Conservation (phyloP, 805 yeast genomes). For the Candida chauliodis region DNA sequence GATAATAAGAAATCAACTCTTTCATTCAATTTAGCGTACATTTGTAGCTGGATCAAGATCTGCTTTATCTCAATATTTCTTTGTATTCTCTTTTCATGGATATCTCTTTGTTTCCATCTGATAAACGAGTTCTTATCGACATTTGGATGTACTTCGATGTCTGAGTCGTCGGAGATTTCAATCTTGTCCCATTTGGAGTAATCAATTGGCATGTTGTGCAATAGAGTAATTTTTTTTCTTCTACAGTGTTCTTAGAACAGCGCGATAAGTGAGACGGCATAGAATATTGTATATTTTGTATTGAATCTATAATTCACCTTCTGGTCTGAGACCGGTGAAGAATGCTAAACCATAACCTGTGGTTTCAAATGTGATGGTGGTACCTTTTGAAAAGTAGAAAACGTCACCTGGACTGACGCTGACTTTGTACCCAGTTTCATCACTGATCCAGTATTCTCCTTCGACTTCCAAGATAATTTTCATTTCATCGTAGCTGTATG, state of each 20-base stretch:
- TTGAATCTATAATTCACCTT: conserved; percentile 4
- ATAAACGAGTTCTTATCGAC: conserved; percentile 92
- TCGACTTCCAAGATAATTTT: conserved; percentile 65
- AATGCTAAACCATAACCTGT: conserved; percentile 64
- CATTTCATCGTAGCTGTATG: conserved; percentile 63
- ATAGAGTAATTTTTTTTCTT: too few species aligned
- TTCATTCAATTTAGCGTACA: conserved; percentile 71
- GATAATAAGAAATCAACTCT: conserved; percentile 65
- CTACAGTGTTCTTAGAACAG: neutral
- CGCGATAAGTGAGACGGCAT: neutral
- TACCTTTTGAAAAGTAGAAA: conserved; percentile 64
- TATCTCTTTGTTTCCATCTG: conserved; percentile 95
- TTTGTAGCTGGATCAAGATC: conserved; percentile 70
- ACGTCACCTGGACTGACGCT: conserved; percentile 63
- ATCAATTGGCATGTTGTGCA: conserved; percentile 84
- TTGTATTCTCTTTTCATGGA: conserved; percentile 86
- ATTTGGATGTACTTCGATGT: conserved; percentile 95
- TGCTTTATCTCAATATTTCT: conserved; percentile 75
- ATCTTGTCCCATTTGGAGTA: conserved; percentile 98
- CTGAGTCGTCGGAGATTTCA: conserved; percentile 95
- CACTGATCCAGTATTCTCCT: conserved; percentile 60
- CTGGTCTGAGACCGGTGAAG: conserved; percentile 58
- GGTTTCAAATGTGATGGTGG: conserved; percentile 57
- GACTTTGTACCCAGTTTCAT: conserved; percentile 60
- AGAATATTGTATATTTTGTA: too few species aligned